Base-by-base conservation (phyloP, 768 basidiomycete genomes). In the Mycena amicta region DNA sequence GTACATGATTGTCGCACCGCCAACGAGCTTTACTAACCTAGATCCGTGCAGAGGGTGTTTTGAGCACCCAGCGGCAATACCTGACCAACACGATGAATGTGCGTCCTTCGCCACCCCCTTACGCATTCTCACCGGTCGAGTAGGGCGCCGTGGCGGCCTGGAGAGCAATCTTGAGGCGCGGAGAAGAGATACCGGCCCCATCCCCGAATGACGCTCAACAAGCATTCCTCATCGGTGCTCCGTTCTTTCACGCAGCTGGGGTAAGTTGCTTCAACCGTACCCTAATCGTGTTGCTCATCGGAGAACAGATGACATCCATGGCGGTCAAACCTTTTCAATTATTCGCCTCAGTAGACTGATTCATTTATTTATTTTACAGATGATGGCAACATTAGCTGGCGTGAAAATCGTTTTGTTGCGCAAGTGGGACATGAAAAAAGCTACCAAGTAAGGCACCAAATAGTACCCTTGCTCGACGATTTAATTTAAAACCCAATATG, bases 171-270 rank as follows among this genome's bases (percentile, higher is more conserved):
- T 64, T 85, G 52, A 74, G 84, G 52, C 71, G 74, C 61, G 81
- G 83, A 18, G 79, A 79, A 30, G 70, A 74, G 41, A 71, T 77
- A 28, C 70, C 78, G 12, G 65, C 61, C 5, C 61, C 73, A 23
- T 68, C 72, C 37, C 68, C 70, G 26, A 63, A 69, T 13, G 76
- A 72, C 4, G 77, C 78, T 25, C 82, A 83, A 65, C 80, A 77
- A 60, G 82, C 78, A 25, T 68, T 78, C 15, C 74, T 87, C 28
- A 71, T 88, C 39, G 72, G 81, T 23, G 84, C 87, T 4, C 88
- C 88, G 2, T 70, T 89, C 11, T 88, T 89, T 70, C 87, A 89
- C 71, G 86, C 86, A 31, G 85, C 84, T 6, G 86, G 62, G 76
- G 79, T 70, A 56, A 77, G 73, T 58, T 33, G 20, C 51, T 56